Percentiles rank a stretch among this genome's conserved stretches.
Conservation (phyloP, 257 asterid species). For the Nemophila menziesii region DNA sequence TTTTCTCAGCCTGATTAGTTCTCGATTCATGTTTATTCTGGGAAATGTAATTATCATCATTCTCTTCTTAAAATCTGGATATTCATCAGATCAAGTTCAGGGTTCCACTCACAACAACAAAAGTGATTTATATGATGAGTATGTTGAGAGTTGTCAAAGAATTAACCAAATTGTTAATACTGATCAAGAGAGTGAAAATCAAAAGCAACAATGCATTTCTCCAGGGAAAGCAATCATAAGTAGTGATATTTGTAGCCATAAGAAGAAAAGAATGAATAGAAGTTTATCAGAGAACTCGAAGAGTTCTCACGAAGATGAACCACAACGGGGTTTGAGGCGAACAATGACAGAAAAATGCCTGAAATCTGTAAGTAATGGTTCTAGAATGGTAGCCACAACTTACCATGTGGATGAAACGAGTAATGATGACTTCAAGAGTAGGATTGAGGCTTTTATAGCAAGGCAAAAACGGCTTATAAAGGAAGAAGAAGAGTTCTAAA, state of each 20-base stretch:
- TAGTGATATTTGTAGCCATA: too few relatives aligned
- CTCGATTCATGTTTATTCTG: conserved; percentile 45
- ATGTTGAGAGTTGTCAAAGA: conserved; percentile 26
- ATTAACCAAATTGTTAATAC: conserved; percentile 5
- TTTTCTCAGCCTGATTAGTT: conserved; percentile 29
- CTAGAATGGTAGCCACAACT: not conserved
- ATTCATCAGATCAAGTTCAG: conserved; percentile 13
- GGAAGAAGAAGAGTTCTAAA: conserved; percentile 32
- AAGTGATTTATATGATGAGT: conserved; percentile 37
- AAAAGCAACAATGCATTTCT: conserved; percentile 9
- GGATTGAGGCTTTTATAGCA: conserved; percentile 72
- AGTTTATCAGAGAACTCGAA: conserved; percentile 29
- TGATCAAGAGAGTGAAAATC: conserved; percentile 1
- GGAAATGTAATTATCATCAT: conserved; percentile 55
- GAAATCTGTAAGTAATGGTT: conserved; percentile 10
- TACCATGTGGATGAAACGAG: conserved; percentile 49
- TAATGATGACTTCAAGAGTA: conserved; percentile 57
- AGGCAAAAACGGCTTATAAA: conserved; percentile 58
- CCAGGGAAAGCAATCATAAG: not conserved
- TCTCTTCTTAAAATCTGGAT: conserved; percentile 44
- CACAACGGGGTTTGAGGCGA: conserved; percentile 26
- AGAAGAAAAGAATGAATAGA: conserved; percentile 17
- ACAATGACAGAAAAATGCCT: conserved; percentile 35
- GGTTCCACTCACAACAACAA: conserved; percentile 1
- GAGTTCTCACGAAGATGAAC: conserved; percentile 4